Percentiles rank a stretch among this genome's conserved stretches.
phyloP scores from a whole-genome alignment of 805 yeast species.

The Cyberlindnera saturnus region DNA sequence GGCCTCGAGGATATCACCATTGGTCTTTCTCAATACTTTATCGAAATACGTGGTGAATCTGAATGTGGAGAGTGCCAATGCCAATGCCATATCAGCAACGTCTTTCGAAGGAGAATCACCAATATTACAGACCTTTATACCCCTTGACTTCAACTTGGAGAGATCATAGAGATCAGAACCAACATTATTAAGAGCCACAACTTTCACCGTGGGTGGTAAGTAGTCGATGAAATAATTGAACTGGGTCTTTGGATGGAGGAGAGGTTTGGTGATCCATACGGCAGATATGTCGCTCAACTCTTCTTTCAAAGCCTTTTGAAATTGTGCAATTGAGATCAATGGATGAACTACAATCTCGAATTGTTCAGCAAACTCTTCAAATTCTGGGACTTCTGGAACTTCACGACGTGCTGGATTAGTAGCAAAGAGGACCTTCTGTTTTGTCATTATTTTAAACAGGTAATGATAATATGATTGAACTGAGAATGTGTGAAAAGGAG shows the following conservation, averaged over 20 bases:
- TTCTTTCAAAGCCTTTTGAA: constrained; percentile 34
- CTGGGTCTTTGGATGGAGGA: constrained; percentile 37
- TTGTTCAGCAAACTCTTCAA: constrained; percentile 31
- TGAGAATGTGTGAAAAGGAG: too few relatives aligned
- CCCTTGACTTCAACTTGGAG: constrained; percentile 34
- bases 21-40: constrained; percentile 28
- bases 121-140: constrained; percentile 56
- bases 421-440: constrained; percentile 13
- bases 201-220: constrained; percentile 41
- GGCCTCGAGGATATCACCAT: constrained; percentile 35
- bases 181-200: constrained; percentile 51
- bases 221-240: constrained; percentile 36
- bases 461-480: too few relatives aligned
- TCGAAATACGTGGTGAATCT: constrained; percentile 49
- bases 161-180: constrained; percentile 53
- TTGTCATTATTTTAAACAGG: constrained; percentile 13
- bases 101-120: constrained; percentile 53
- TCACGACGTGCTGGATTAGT: constrained; percentile 30
- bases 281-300: constrained; percentile 38
- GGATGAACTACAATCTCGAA: constrained; percentile 27
- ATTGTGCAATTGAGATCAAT: constrained; percentile 26
- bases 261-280: constrained; percentile 52
- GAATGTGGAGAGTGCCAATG: constrained; percentile 50
- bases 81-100: constrained; percentile 66
- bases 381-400: constrained; percentile 43